Base-by-base conservation (phyloP, 108 stramenopile genomes). In the Fragilaria radians region DNA sequence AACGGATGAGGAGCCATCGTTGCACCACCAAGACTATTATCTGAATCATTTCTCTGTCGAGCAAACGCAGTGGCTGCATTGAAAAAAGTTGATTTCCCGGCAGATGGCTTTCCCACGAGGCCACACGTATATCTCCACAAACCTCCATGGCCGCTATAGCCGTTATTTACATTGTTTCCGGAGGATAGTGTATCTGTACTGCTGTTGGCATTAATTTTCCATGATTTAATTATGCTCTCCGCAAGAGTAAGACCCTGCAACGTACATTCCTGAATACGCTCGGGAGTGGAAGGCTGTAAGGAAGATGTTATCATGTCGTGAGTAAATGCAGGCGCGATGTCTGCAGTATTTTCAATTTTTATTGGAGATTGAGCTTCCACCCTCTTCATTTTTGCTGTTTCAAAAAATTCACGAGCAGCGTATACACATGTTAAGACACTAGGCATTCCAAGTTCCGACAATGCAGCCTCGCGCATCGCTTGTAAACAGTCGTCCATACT, bases 1-100 rank as follows among this genome's bases (percentile, higher is more conserved):
- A 96, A 96, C 18, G 95, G 92, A 68, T 86, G 82, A 1, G 91
- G 88, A 28, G 90, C 95, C 83, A 92, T 88, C n/a, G 86, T 73
- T 4, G 90, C 90, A n/a, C 90, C 90, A 22, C 86, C 89, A 28
- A 78, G 42, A 54, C 28, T 46, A 58, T 59, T 71, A 21, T 67
- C 75, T 3, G 32, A 47, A 59, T 21, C 73, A 18, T 64, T 73
- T 17, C 79, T 68, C 61, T 90, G 88, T 33, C 87, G 74, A n/a
- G 82, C 76, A 70, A 90, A 89, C 7, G 76, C 84, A 5, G 88
- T 87, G 2, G 86, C 81, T 33, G 89, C 87, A 70, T 92, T 92
- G 77, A 93, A 95, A 47, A 95, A 88, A 0, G 95, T 95, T 11
- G 76, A 79, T 61, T 95, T 95, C 28, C 82, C 84, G 0, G 90